phyloP scores from a whole-genome alignment of 352 stramenopile species.

The Phytophthora citricola region DNA sequence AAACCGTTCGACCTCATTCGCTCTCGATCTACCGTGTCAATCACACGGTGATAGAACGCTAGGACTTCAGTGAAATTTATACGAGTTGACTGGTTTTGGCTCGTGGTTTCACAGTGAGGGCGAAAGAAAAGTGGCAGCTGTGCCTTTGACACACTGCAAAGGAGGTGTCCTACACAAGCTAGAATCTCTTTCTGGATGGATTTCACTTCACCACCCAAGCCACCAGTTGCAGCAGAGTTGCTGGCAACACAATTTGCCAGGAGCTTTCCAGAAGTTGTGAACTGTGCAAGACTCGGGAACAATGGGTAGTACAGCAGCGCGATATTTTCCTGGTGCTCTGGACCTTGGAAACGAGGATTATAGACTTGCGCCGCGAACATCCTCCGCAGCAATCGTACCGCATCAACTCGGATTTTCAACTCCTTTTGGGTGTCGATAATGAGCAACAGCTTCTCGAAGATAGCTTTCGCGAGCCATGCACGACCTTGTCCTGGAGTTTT shows the following conservation, averaged over 20 bases:
- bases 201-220: slow-evolving; percentile 6
- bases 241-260: slow-evolving; percentile 15
- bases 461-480: slow-evolving; percentile 63
- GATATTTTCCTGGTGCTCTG: slow-evolving; percentile 62
- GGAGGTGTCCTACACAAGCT: slow-evolving; percentile 65
- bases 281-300: slow-evolving; percentile 49
- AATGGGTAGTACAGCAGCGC: slow-evolving; percentile 69
- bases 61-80: slow-evolving; percentile 54
- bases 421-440: slow-evolving; percentile 69
- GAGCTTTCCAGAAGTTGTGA: slow-evolving; percentile 60
- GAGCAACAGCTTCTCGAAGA: slow-evolving; percentile 60
- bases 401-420: slow-evolving; percentile 61
- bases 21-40: slow-evolving; percentile 42
- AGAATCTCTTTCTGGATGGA: slow-evolving; percentile 64
- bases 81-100: not conserved
- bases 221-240: not conserved
- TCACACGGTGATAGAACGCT: slow-evolving; percentile 56
- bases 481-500: slow-evolving; percentile 6
- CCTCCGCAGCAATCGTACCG: slow-evolving; percentile 56
- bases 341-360: slow-evolving; percentile 51
- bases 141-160: slow-evolving; percentile 59
- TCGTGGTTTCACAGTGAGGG: slow-evolving; percentile 6
- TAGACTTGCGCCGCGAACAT: slow-evolving; percentile 73
- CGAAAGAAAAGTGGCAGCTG: slow-evolving; percentile 58
- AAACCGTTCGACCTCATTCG: too few species aligned